Base-by-base conservation (phyloP, 768 basidiomycete species). In the Calocera cornea region DNA sequence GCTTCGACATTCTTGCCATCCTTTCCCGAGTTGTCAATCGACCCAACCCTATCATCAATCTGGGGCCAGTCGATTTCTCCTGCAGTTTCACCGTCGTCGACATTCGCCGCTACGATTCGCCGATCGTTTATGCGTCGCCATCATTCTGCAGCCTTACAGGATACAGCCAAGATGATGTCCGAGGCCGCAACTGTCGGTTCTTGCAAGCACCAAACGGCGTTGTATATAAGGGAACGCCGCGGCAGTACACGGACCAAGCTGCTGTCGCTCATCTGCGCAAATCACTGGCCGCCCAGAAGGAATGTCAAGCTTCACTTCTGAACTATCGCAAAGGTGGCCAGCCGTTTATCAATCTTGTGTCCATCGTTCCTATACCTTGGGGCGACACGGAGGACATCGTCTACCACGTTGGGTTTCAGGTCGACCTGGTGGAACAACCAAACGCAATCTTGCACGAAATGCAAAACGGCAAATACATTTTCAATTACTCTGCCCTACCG, bases 401-500 rank as follows among this genome's bases (percentile, higher is more conserved):
- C 10, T 95, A 89, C 74, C 88, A 91, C 72, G 87, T 99, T 64
- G 97, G 97, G 0, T 98, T 99, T 80, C 94, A 99, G 77, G 89
- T 97, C 66, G 92, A 97, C 76, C 80, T 99, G 64, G 86, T 86
- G 19, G 86, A 88, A 72, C 92, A 95, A 77, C 93, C 92, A 1
- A 86, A 86, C 71, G 84, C 84, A 1, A 94, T 97, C 68, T 78
- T 94, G 65, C 83, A 88, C 70, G 90, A 87, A 74, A 81, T 94
- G 65, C 78, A 82, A 22, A 86, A 90, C 71, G 94, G 94, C 19
- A 85, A 83, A 36, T 92, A 92, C 76, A 77, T 86, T 67, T 83
- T 85, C 73, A 84, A 90, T 74, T 86, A 87, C 75, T 76, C 75
- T 31, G 54, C 54, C 5, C 31, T 60, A 5, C 54, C 54, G 2